Evolutionary conservation across 257 asterid genomes (phyloP).

Genomic region (Linaria vulgaris): DNA sequence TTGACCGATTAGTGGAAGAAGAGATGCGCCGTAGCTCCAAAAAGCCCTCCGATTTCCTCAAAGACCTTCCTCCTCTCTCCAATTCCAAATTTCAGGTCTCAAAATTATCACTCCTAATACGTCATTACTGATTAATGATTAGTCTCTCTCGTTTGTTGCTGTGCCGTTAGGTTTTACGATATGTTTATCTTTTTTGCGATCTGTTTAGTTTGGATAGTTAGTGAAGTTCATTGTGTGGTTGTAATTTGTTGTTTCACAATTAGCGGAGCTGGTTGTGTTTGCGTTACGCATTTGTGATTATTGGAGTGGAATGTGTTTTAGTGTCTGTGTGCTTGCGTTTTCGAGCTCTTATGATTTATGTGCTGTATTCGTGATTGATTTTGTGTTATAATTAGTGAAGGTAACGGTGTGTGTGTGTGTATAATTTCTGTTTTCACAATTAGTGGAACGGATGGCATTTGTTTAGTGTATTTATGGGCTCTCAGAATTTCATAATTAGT

Average conservation of each 20-base stretch:
- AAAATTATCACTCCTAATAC: neutral
- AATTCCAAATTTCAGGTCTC: constrained; percentile 60
- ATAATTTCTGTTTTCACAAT: too few relatives aligned
- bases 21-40: constrained; percentile 90
- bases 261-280: neutral
- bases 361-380: too few relatives aligned
- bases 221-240: neutral
- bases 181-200: neutral
- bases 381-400: neutral
- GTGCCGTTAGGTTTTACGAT: too few relatives aligned
- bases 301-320: neutral
- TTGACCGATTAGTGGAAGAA: constrained; percentile 85
- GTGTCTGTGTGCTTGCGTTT: neutral
- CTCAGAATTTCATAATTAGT: too few relatives aligned
- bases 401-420: neutral
- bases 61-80: constrained; percentile 82
- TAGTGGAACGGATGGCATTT: too few relatives aligned
- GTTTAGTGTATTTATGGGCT: neutral
- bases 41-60: constrained; percentile 93
- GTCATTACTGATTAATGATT: too few relatives aligned
- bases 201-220: neutral
- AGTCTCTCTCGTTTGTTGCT: too few relatives aligned
- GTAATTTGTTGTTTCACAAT: constrained; percentile 6
- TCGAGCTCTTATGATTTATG: too few relatives aligned
- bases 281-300: too few relatives aligned